Evolutionary conservation across 257 asterid species (phyloP), one percentile per base, ranked within the genome.

Genomic region (Avicennia marina): DNA sequence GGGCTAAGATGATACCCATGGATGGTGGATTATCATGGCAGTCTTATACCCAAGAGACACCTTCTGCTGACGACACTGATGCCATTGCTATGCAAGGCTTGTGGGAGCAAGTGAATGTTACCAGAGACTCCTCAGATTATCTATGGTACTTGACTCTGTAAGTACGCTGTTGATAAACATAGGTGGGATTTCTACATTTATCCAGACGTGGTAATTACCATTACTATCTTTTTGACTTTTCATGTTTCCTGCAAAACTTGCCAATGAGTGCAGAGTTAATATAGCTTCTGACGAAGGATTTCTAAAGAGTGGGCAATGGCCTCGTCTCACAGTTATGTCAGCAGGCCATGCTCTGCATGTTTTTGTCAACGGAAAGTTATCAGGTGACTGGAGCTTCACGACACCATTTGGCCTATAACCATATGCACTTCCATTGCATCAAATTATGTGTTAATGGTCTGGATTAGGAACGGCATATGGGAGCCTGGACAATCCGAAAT

Each of bases 291-390:
- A 71, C 25, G 98, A 90, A 62, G 87, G 78, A 63, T 87, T 84
- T 66, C 64, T 87, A 19, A 77, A 69, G 87, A 76, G 36, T 12
- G 87, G 96, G 43, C 58, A 74, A 20, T 48, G 61, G 64, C 93
- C 95, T 11, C 49, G 60, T 58, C 86, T 90, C 69, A 79, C 82
- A 11, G 87, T 87, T 11, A 71, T 82, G 94, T 90, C 96, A 15
- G 95, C 98, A 10, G 96, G 98, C 38, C 95, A 90, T 44, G 79
- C 84, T 56, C 60, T 90, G 83, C 96, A 87, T 29, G 93, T 90
- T 58, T 90, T 85, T 46, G 22, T 83, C 72, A 85, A 87, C 22
- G 95, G 89, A 8, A 64, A 67, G 63, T 68, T 77, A 61, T 56
- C 91, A 75, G 98, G 98, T 85, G 56, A 39, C 2, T 19, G 36